phyloP scores from a whole-genome alignment of 1,284 basidiomycete species.

The Apiotrichum siamense region DNA sequence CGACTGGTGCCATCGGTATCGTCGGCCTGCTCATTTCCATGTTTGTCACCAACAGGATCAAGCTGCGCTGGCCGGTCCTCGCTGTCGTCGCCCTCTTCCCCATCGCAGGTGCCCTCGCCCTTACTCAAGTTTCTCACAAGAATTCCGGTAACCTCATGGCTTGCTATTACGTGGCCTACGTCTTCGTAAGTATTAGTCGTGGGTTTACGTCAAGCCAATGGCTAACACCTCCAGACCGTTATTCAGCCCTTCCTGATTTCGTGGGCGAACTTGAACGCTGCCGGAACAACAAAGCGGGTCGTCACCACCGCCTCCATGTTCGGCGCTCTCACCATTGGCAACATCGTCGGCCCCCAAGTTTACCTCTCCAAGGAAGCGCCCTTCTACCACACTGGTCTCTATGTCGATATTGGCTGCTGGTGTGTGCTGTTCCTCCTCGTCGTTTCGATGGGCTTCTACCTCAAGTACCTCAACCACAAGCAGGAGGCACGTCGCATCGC shows the following conservation, averaged over 20 bases:
- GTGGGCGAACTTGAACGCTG: conserved; percentile 40
- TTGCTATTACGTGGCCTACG: conserved; percentile 37
- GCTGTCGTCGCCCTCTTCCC: conserved; percentile 39
- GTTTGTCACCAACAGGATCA: conserved; percentile 50
- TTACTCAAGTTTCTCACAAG: conserved; percentile 27
- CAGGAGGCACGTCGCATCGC: conserved; percentile 36
- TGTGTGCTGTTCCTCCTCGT: conserved; percentile 30
- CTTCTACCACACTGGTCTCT: conserved; percentile 36
- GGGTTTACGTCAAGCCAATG: too few relatives aligned
- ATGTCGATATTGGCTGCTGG: conserved; percentile 39
- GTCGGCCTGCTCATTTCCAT: conserved; percentile 48
- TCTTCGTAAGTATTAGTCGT: conserved; percentile 18
- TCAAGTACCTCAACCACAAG: conserved; percentile 31
- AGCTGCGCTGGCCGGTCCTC: conserved; percentile 53
- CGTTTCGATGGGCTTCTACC: conserved; percentile 39
- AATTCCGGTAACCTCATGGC: conserved; percentile 32
- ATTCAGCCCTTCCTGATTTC: conserved; percentile 37
- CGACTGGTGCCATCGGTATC: conserved; percentile 52
- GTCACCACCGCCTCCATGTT: conserved; percentile 34
- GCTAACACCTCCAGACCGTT: too few relatives aligned
- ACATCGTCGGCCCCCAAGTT: conserved; percentile 38
- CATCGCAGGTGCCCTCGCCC: conserved; percentile 37
- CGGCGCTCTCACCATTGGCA: conserved; percentile 27
- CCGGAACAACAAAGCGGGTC: conserved; percentile 41
- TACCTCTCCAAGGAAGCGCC: conserved; percentile 34